Conservation (phyloP, 805 yeast species). For the Zygoascus bituminiphila region DNA sequence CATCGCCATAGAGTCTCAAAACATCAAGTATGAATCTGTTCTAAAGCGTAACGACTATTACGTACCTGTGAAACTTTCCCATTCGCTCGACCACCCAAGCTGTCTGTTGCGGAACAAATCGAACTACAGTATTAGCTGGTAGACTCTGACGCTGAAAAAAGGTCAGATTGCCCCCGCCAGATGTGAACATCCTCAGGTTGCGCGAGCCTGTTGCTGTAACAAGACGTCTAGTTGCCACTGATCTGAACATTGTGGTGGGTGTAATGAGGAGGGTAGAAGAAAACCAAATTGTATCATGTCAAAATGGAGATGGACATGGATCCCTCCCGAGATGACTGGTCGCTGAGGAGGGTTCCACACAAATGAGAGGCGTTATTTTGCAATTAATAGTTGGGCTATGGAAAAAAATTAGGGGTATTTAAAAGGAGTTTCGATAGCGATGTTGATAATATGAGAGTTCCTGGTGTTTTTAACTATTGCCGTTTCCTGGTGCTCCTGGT, state of each 20-base stretch:
- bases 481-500: too few species aligned
- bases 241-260: background rate
- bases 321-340: too few species aligned
- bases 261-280: background rate
- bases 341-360: too few species aligned
- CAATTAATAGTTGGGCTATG: too few species aligned
- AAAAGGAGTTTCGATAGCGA: too few species aligned
- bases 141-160: conserved; percentile 54
- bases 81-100: conserved; percentile 88
- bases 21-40: conserved; percentile 14
- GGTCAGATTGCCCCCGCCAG: conserved; percentile 28
- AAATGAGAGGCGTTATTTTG: too few species aligned
- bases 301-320: background rate
- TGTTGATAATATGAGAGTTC: too few species aligned
- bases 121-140: conserved; percentile 66
- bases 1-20: too few species aligned
- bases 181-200: background rate
- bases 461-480: too few species aligned
- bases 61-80: conserved; percentile 60
- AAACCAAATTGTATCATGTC: too few species aligned
- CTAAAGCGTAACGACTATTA: background rate
- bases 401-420: too few species aligned
- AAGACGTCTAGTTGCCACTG: background rate
- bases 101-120: conserved; percentile 83
- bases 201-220: background rate